phyloP scores from a whole-genome alignment of 306 rosid species.

The Casuarina equisetifolia region DNA sequence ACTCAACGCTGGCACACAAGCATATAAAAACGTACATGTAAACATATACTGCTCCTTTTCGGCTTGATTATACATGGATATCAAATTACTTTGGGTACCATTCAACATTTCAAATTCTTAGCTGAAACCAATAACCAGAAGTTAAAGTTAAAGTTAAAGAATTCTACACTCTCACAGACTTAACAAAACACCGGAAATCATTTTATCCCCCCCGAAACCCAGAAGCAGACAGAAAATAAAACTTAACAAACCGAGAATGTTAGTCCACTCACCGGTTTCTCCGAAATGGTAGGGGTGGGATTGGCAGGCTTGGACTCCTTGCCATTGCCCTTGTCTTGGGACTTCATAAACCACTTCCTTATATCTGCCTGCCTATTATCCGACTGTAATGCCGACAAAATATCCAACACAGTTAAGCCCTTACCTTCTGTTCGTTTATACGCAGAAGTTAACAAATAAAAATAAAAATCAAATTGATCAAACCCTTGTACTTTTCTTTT shows the following conservation, averaged over 20 bases:
- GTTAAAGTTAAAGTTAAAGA: background rate
- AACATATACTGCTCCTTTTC: background rate
- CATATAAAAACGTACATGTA: background rate
- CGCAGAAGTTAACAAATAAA: background rate
- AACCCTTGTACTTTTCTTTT: background rate
- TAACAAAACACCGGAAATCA: background rate
- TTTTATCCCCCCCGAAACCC: background rate
- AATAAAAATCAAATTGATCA: background rate
- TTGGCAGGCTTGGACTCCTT: conserved; percentile 45
- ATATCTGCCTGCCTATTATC: conserved; percentile 51
- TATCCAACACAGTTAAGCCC: background rate
- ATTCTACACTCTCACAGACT: background rate
- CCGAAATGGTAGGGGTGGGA: conserved; percentile 41
- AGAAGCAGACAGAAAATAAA: conserved; percentile 17
- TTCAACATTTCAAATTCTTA: background rate
- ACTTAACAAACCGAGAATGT: conserved; percentile 2
- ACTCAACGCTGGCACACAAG: background rate
- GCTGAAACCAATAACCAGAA: background rate
- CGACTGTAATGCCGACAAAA: conserved; percentile 35
- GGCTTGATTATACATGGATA: background rate
- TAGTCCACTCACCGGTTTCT: conserved; percentile 47
- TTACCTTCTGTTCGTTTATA: background rate
- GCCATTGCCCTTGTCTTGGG: conserved; percentile 64
- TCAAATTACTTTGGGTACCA: background rate
- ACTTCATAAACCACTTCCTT: conserved; percentile 95